Evolutionary conservation across 1,284 basidiomycete genomes (phyloP).

Genomic region (Trichosporon coremiiforme): DNA sequence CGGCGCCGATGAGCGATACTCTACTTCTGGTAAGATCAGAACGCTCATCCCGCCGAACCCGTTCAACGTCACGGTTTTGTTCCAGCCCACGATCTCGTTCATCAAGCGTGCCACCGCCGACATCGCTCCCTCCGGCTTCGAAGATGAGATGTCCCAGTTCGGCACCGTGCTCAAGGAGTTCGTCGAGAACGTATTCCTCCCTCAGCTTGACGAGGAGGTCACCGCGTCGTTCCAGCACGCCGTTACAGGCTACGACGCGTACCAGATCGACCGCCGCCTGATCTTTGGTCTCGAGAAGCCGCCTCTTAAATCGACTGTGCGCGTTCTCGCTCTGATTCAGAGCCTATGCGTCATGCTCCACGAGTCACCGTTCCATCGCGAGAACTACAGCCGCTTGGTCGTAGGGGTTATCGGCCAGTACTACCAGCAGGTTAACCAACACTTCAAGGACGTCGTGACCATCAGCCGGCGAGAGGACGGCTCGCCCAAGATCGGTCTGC

Average conservation of each 20-base stretch:
- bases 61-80: slow-evolving; percentile 91
- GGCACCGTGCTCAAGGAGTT: slow-evolving; percentile 81
- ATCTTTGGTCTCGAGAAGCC: slow-evolving; percentile 36
- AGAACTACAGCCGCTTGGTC: slow-evolving; percentile 88
- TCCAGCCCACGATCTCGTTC: slow-evolving; percentile 89
- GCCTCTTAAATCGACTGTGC: slow-evolving; percentile 74
- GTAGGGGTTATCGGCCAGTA: slow-evolving; percentile 95
- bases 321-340: slow-evolving; percentile 87
- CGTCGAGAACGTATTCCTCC: slow-evolving; percentile 87
- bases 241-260: slow-evolving; percentile 79
- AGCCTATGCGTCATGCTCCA: slow-evolving; percentile 89
- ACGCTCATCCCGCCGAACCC: slow-evolving; percentile 86
- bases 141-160: slow-evolving; percentile 68
- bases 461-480: slow-evolving; percentile 20
- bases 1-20: slow-evolving; percentile 66
- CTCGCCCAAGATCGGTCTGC: slow-evolving; percentile 55
- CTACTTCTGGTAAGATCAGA: slow-evolving; percentile 73
- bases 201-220: slow-evolving; percentile 94
- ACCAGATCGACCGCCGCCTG: slow-evolving; percentile 60
- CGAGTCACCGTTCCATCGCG: slow-evolving; percentile 90
- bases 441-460: slow-evolving; percentile 63
- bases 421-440: slow-evolving; percentile 88
- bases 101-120: slow-evolving; percentile 69
- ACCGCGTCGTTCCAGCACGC: slow-evolving; percentile 82
- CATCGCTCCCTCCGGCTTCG: slow-evolving; percentile 71